phyloP scores from a whole-genome alignment of 2,329 filamentous ascomycete genomes.

The Aspergillus novoparasiticus region DNA sequence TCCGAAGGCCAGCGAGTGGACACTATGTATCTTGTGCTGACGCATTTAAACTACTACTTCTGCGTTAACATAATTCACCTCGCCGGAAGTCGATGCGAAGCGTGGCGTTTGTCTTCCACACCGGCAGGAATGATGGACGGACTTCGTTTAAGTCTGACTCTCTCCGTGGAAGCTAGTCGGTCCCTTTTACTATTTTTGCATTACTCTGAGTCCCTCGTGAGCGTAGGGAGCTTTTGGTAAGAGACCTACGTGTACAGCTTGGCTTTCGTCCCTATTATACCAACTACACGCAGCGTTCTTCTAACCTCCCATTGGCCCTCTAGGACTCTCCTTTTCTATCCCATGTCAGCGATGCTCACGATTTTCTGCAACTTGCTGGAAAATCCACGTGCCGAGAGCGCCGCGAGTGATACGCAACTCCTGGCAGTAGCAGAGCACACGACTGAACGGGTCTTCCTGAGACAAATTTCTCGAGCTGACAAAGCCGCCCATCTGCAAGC shows the following conservation, averaged over 20 bases:
- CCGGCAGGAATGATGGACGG: conserved; percentile 35
- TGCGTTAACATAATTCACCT: conserved; percentile 54
- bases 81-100: conserved; percentile 50
- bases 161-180: conserved; percentile 54
- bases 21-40: conserved; percentile 45
- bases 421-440: neutral
- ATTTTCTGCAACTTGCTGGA: conserved; percentile 54
- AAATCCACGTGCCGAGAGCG: conserved; percentile 34
- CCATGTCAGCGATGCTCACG: conserved; percentile 51
- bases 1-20: conserved; percentile 15
- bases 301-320: too few relatives aligned
- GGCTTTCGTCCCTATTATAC: neutral
- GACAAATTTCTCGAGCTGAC: neutral
- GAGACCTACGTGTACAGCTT: neutral
- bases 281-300: neutral
- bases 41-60: conserved; percentile 55
- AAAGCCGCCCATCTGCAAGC: neutral
- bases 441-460: neutral
- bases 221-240: neutral
- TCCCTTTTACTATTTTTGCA: conserved; percentile 50
- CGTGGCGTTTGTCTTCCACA: conserved; percentile 30
- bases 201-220: neutral
- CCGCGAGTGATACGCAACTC: neutral
- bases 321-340: conserved; percentile 45
- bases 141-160: conserved; percentile 49